Evolutionary conservation across 1,284 basidiomycete genomes (phyloP), one percentile per base, ranked within the genome.

Genomic region (Anthracocystis panici-leucophaei): DNA sequence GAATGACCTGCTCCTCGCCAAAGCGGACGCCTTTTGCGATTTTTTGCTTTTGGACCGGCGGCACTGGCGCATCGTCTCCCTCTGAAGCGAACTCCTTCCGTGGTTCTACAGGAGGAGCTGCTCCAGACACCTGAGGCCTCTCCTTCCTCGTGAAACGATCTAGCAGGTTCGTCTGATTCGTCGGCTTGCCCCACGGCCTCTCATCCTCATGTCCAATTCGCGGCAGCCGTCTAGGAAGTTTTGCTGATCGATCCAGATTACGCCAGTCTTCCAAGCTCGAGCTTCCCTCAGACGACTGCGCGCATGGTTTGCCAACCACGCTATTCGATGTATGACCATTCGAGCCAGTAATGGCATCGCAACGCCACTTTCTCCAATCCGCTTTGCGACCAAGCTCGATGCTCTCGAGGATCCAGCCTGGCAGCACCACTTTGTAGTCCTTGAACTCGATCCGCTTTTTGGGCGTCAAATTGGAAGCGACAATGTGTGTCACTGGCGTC

Each of bases 401-500:
- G 75, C 92, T 94, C 31, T 94, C 90, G 11, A 91, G 87, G 9
- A 99, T 88, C 94, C 95, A 99, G 65, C 91, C 91, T 0, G 94
- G 94, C 38, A 88, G 88, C 31, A 93, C 94, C 12, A 97, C 91
- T 82, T 93, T 95, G 90, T 96, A 92, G 56, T 91, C 86, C 81
- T 91, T 89, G 85, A 95, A 97, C 78, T 97, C 94, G 50, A 90
- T 89, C 51, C 93, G 89, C 86, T 98, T 98, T 57, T 91, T 91
- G 0, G 94, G 91, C 0, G 96, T 97, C 35, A 99, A 88, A 23
- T 93, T 91, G 63, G 91, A 92, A 0, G 96, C 95, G 60, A 99
- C 88, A 75, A 98, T 91, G 83, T 95, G 94, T 0, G 93, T 95
- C 42, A 71, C 69, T 11, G 79, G 73, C 16, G 65, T 56, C 84